Base-by-base conservation (phyloP, 345 rosid genomes). In the Syzygium grande region DNA sequence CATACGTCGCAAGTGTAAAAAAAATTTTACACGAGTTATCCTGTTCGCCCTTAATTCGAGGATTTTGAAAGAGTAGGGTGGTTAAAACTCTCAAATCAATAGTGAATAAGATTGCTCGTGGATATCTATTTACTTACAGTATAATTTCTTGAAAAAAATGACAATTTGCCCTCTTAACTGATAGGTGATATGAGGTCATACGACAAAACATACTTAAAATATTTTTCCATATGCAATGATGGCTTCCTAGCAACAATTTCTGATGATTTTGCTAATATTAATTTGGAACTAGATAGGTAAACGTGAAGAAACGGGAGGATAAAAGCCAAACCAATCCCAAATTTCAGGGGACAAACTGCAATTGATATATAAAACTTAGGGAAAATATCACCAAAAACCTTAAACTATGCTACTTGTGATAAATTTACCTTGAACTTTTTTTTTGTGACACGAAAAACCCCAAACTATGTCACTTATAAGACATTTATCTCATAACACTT, bases 11-110 rank as follows among this genome's bases (percentile, higher is more conserved):
- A 0, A 61, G 30, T 27, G 30, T 25, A 59, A 27, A 25, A 25
- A 59, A 11, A 59, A 3, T 11, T 27, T 25, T 0, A 5, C 30
- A 59, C 43, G 43, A 41, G 43, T 41, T 41, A 41, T 52, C 54
- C 2, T 0, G 3, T 61, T 15, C 73, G 6, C 65, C 17, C 73
- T 0, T 13, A 17, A 61, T 61, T 61, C 38, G 2, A n/a, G 19
- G 73, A 34, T 13, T n/a, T 19, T 61, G 38, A 52, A 16, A 2
- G 0, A 14, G 73, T 13, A 8, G 0, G 38, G 9, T 61, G 9
- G 9, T 61, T n/a, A 61, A n/a, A 13, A 61, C 19, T 0, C 0
- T 25, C 65, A 25, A 11, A 58, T 61, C 0, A 61, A n/a, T 61
- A 61, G 9, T 12, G 0, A 17, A 61, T n/a, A 61, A 61, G 17